Percentiles rank a stretch among this genome's conserved stretches.
Evolutionary conservation across 176 grass and related monocot species (phyloP).

Genomic region (Oryza meridionalis): DNA sequence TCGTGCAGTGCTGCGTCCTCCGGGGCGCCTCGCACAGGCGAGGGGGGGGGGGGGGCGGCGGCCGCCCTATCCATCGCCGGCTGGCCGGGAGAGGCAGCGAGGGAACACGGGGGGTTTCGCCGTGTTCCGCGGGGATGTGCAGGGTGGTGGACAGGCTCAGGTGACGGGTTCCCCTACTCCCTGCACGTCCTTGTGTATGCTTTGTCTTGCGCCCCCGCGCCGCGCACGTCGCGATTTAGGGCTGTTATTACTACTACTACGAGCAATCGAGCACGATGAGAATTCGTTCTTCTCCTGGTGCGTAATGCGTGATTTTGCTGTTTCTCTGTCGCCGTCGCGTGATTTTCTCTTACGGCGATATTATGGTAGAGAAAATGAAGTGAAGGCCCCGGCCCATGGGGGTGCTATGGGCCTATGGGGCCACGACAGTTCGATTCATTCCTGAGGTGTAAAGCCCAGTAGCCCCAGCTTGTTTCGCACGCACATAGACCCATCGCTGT

Average conservation of each 20-base stretch:
- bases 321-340: no score
- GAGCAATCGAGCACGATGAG: not conserved
- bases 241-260: no score
- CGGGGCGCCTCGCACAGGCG: not conserved
- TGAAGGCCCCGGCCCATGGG: not conserved
- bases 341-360: no score
- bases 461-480: not conserved
- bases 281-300: not conserved
- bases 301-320: no score
- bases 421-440: not conserved
- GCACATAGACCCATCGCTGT: not conserved
- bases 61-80: constrained; percentile 23
- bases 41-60: not conserved
- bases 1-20: constrained; percentile 35
- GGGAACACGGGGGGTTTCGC: not conserved
- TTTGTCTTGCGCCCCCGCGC: not conserved
- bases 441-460: not conserved
- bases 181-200: not conserved
- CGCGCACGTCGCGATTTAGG: not conserved
- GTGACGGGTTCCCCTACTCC: constrained; percentile 20
- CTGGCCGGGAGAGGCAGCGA: not conserved
- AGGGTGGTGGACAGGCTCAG: constrained; percentile 25
- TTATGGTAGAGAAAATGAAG: not conserved
- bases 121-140: not conserved
- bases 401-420: no score